These are phyloP conservation scores for Yamadazyma spencermartinsiae DNA, from an alignment of 1,139 yeast genomes.

Conservation along the genomic window DNA sequence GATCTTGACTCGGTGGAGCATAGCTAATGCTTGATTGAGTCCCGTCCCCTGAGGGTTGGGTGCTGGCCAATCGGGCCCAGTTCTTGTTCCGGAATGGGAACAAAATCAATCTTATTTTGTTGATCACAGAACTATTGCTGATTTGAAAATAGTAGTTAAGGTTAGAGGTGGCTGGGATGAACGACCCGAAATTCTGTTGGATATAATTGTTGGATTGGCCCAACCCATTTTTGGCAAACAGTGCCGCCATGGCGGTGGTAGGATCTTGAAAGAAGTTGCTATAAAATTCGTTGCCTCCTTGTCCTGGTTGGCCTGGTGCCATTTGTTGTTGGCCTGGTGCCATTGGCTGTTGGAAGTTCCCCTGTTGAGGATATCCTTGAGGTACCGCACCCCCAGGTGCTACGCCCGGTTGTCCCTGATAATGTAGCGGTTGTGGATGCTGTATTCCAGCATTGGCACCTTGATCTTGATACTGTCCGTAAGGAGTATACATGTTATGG, in stretches of 20 bases:
- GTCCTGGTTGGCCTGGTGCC: constrained; percentile 12
- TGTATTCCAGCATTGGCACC: constrained; percentile 18
- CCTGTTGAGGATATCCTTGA: constrained; percentile 21
- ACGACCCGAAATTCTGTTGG: constrained; percentile 65
- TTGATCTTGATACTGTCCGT: constrained; percentile 20
- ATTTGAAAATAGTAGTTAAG: constrained; percentile 88
- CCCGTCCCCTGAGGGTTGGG: constrained; percentile 29
- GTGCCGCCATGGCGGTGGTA: constrained; percentile 81
- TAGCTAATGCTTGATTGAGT: constrained; percentile 25
- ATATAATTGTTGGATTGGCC: constrained; percentile 70
- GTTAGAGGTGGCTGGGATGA: constrained; percentile 51
- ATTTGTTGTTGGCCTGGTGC: constrained; percentile 16
- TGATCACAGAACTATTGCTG: constrained; percentile 80
- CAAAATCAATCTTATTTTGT: constrained; percentile 69
- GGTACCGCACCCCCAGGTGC: too few relatives aligned
- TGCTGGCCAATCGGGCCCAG: constrained; percentile 63
- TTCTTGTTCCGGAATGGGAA: constrained; percentile 86
- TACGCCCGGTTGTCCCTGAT: constrained; percentile 18
- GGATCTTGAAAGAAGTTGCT: constrained; percentile 68
- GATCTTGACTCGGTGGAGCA: constrained; percentile 77
- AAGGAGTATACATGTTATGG: constrained; percentile 47
- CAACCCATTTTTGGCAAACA: constrained; percentile 84
- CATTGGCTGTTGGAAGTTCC: constrained; percentile 24
- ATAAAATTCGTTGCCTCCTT: constrained; percentile 19
- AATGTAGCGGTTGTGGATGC: constrained; percentile 31